Percentiles rank a stretch among this genome's conserved stretches.
Evolutionary conservation across 768 basidiomycete genomes (phyloP).

Genomic region (Amanita rimosa): DNA sequence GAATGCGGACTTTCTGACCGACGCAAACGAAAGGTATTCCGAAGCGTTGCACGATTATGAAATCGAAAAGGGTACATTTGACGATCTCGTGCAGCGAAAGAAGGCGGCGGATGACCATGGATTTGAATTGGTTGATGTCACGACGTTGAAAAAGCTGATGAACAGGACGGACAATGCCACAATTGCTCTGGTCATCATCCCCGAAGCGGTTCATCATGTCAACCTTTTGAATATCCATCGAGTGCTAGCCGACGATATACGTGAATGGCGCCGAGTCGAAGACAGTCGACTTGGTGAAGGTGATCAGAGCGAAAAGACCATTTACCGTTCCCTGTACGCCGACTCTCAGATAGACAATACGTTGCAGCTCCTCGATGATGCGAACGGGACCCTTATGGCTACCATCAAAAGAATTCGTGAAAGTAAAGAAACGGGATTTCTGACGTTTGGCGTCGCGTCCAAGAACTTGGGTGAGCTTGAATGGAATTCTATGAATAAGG

Average conservation of each 20-base stretch:
- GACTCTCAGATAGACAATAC: neutral
- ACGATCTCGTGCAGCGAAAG: neutral
- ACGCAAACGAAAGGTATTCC: neutral
- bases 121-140: neutral
- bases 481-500: conserved; percentile 9
- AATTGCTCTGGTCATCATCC: conserved; percentile 6
- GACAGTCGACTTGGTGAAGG: neutral
- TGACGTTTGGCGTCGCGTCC: neutral
- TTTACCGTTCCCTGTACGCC: neutral
- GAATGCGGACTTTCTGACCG: neutral
- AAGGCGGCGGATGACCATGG: neutral
- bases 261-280: conserved; percentile 1
- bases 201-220: conserved; percentile 1
- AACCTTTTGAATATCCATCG: conserved; percentile 5
- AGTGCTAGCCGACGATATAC: conserved; percentile 4
- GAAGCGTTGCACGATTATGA: neutral
- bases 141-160: conserved; percentile 2
- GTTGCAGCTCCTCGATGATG: neutral
- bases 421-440: conserved; percentile 1
- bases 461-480: conserved; percentile 6
- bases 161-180: conserved; percentile 8
- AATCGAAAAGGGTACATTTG: neutral
- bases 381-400: neutral
- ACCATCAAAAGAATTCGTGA: neutral
- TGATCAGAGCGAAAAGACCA: neutral